Evolutionary conservation across 768 basidiomycete genomes (phyloP).

Genomic region (Psilocybe sp.): DNA sequence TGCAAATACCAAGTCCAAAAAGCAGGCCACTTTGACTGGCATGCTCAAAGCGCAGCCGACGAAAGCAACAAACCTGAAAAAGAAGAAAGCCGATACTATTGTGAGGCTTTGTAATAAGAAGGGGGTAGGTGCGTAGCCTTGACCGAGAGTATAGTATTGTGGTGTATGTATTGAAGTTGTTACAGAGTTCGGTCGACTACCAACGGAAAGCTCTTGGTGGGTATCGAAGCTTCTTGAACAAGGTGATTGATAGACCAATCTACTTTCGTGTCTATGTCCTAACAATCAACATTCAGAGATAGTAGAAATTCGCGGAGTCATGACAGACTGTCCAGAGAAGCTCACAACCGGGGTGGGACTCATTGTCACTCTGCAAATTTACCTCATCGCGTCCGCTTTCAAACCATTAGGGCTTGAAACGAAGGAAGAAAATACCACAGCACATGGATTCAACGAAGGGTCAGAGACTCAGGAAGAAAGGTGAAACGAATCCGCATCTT

Average conservation of each 20-base stretch:
- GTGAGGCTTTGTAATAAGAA: constrained; percentile 63
- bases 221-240: constrained; percentile 71
- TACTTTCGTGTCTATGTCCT: not conserved
- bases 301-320: constrained; percentile 64
- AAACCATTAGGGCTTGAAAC: constrained; percentile 37
- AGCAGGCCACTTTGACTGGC: constrained; percentile 60
- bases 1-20: constrained; percentile 44
- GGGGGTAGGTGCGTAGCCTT: constrained; percentile 54
- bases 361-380: constrained; percentile 73
- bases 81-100: constrained; percentile 59
- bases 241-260: constrained; percentile 34
- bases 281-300: constrained; percentile 40
- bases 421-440: constrained; percentile 28
- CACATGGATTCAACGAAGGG: constrained; percentile 65
- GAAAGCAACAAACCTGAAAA: constrained; percentile 37
- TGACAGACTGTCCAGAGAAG: constrained; percentile 73
- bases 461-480: constrained; percentile 79
- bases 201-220: constrained; percentile 70
- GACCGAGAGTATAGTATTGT: not conserved
- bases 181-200: constrained; percentile 75
- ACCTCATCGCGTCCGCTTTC: constrained; percentile 70
- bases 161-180: constrained; percentile 1
- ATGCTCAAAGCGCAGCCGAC: constrained; percentile 61
- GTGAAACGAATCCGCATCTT: constrained; percentile 16
- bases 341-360: constrained; percentile 76